Evolutionary conservation across 2,329 filamentous ascomycete species (phyloP).

Genomic region (Ramularia endophylla): DNA sequence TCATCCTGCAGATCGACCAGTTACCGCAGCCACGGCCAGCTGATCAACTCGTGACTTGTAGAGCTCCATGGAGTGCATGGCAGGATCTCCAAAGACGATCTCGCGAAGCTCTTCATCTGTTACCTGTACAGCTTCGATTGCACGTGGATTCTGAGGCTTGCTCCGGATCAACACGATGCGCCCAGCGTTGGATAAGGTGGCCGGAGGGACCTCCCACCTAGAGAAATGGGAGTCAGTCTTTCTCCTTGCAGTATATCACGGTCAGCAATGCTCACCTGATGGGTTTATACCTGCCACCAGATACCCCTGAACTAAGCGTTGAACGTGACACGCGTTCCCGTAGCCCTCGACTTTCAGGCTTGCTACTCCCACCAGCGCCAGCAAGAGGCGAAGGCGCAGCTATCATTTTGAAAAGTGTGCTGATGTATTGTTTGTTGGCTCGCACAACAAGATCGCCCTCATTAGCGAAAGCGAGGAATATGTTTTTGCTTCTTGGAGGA

Average conservation of each 20-base stretch:
- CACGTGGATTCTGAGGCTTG: constrained; percentile 36
- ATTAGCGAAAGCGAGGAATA: constrained; percentile 77
- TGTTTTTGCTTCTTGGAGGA: constrained; percentile 46
- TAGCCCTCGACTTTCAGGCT: constrained; percentile 1
- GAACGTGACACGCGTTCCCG: constrained; percentile 7
- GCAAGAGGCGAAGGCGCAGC: constrained; percentile 36
- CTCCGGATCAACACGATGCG: constrained; percentile 59
- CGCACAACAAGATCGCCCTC: constrained; percentile 77
- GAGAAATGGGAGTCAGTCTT: constrained; percentile 11
- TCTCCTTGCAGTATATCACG: no score
- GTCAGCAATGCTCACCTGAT: no score
- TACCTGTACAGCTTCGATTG: constrained; percentile 62
- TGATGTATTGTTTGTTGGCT: constrained; percentile 71
- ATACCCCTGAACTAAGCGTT: not conserved
- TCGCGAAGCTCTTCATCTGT: constrained; percentile 62
- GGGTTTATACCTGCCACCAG: no score
- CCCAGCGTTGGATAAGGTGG: constrained; percentile 64
- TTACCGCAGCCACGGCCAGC: constrained; percentile 64
- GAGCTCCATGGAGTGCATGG: constrained; percentile 73
- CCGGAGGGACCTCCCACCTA: constrained; percentile 60
- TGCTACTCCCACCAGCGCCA: no score
- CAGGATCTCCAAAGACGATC: constrained; percentile 74
- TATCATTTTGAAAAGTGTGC: constrained; percentile 65
- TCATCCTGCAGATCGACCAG: constrained; percentile 30
- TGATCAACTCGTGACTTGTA: constrained; percentile 68